Evolutionary conservation across 148 eudicot genomes (phyloP).

Genomic region (Fagopyrum homotropicum): DNA sequence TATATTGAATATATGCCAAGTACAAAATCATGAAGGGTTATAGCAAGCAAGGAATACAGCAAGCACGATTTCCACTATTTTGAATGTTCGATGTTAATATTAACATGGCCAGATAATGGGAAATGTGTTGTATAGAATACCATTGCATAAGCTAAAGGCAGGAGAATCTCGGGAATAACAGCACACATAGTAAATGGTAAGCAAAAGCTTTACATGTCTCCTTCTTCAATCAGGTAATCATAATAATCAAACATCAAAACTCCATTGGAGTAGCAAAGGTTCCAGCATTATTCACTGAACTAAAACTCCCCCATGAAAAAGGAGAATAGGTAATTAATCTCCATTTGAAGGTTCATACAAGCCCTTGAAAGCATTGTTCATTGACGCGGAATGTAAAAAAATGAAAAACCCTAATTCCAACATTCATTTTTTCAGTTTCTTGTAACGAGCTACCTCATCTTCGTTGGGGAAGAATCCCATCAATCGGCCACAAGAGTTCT

Average conservation of each 20-base stretch:
- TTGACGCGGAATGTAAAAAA: neutral
- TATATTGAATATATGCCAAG: neutral
- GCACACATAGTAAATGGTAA: neutral
- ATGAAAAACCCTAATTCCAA: neutral
- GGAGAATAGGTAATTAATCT: neutral
- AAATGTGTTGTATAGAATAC: neutral
- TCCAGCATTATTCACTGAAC: slow-evolving; percentile 6
- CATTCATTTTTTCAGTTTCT: slow-evolving; percentile 29
- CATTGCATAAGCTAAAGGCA: neutral
- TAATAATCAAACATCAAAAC: neutral
- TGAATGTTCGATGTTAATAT: neutral
- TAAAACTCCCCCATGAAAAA: neutral
- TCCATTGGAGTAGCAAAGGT: neutral
- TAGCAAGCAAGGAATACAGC: neutral
- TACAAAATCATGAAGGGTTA: neutral
- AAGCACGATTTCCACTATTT: neutral
- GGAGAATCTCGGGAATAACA: neutral
- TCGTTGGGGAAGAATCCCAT: slow-evolving; percentile 98
- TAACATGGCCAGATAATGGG: neutral
- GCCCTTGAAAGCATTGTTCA: neutral
- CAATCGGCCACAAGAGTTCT: slow-evolving; percentile 89
- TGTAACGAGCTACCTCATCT: slow-evolving; percentile 71
- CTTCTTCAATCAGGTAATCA: neutral
- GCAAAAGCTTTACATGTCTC: neutral
- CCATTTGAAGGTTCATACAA: neutral